A percentile compares a stretch with the other conserved stretches of the same genome.
Conservation (phyloP, 2,329 filamentous ascomycete genomes). For the Penicillium verrucosum region DNA sequence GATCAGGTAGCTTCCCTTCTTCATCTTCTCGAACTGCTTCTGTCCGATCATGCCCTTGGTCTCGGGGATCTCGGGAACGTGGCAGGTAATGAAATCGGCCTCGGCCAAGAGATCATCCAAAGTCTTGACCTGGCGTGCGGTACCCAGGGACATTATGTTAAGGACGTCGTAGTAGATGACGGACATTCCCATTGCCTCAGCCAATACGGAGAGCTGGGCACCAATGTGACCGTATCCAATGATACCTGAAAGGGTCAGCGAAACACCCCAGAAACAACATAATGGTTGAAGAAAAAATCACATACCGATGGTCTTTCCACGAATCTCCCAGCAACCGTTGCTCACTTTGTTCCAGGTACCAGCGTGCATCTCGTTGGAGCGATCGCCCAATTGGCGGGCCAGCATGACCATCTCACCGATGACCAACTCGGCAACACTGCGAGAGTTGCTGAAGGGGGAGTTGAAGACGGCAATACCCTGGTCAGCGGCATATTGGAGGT, state of each 20-base stretch:
- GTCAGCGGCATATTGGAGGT: slow-evolving; percentile 45
- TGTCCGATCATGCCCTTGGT: slow-evolving; percentile 89
- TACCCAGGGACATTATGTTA: slow-evolving; percentile 91
- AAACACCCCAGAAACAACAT: background rate
- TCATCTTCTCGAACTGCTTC: slow-evolving; percentile 80
- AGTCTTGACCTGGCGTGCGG: slow-evolving; percentile 74
- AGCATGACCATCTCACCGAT: slow-evolving; percentile 91
- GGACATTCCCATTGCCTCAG: slow-evolving; percentile 95
- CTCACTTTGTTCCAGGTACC: slow-evolving; percentile 99
- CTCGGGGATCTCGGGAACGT: slow-evolving; percentile 90
- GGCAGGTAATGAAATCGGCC: slow-evolving; percentile 89
- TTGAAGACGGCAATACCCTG: slow-evolving; percentile 92
- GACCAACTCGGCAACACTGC: slow-evolving; percentile 92
- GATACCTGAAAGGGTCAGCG: slow-evolving; percentile 59
- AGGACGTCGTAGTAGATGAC: slow-evolving; percentile 97
- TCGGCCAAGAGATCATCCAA: slow-evolving; percentile 72
- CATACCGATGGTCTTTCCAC: slow-evolving; percentile 88
- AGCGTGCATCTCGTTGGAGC: slow-evolving; percentile 88
- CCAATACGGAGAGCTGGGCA: slow-evolving; percentile 88
- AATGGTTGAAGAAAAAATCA: slow-evolving; percentile 3
- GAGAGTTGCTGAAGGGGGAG: slow-evolving; percentile 96
- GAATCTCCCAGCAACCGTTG: slow-evolving; percentile 93
- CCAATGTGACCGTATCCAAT: slow-evolving; percentile 98
- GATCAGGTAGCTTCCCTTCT: slow-evolving; percentile 86
- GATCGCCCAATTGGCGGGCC: slow-evolving; percentile 87